These are phyloP conservation scores for Ananas comosus DNA, from an alignment of 176 grass and related monocot genomes.

Conservation along the genomic window DNA sequence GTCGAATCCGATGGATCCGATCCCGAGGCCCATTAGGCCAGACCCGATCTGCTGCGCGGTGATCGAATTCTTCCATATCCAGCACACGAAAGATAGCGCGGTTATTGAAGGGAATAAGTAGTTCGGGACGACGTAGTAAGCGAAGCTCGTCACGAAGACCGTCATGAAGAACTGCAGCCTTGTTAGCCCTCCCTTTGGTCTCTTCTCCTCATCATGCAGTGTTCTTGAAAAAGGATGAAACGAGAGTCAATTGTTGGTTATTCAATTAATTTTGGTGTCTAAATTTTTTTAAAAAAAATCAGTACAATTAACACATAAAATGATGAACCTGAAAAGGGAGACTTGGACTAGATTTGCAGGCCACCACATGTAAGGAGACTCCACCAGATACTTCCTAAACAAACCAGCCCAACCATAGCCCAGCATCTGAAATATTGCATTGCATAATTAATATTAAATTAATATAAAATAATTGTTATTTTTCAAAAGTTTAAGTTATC, in stretches of 20 bases:
- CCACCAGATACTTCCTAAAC: conserved; percentile 37
- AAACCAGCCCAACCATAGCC: conserved; percentile 44
- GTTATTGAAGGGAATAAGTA: conserved; percentile 10
- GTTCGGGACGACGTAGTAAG: conserved; percentile 9
- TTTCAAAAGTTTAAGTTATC: too few relatives aligned
- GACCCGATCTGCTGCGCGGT: conserved; percentile 25
- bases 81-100: neutral
- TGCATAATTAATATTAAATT: neutral
- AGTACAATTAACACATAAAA: too few relatives aligned
- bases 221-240: neutral
- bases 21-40: conserved; percentile 6
- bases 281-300: too few relatives aligned
- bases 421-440: conserved; percentile 19
- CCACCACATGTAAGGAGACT: conserved; percentile 44
- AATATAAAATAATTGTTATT: too few relatives aligned
- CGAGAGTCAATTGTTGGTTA: neutral
- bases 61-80: neutral
- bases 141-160: conserved; percentile 9
- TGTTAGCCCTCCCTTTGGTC: neutral
- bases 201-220: conserved; percentile 16
- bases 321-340: conserved; percentile 35
- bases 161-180: conserved; percentile 18
- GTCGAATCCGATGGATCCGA: conserved; percentile 14
- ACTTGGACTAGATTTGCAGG: conserved; percentile 38
- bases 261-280: neutral